A percentile compares a stretch with the other conserved stretches of the same genome.
phyloP scores from a whole-genome alignment of 148 eudicot species.

The Amaranthus palmeri region DNA sequence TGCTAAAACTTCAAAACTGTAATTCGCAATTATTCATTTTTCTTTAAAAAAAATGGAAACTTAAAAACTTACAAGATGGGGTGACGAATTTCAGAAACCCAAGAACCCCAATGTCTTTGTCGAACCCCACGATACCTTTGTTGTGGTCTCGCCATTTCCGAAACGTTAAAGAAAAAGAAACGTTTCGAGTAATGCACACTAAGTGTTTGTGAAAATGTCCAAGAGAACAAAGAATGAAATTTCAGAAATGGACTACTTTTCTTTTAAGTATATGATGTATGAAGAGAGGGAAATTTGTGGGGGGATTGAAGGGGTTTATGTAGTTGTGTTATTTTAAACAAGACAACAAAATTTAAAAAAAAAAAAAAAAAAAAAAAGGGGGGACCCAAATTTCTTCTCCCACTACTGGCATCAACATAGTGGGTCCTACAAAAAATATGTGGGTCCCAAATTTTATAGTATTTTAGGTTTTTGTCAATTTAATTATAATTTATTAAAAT shows the following conservation, averaged over 20 bases:
- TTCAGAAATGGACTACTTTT: neutral
- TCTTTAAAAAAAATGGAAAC: neutral
- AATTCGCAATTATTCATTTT: too few relatives aligned
- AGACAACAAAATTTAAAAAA: conserved; percentile 15
- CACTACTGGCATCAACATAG: conserved; percentile 33
- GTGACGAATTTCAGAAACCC: conserved; percentile 90
- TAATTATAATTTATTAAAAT: neutral
- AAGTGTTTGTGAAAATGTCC: conserved; percentile 23
- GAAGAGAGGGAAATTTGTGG: conserved; percentile 10
- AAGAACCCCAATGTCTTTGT: conserved; percentile 90
- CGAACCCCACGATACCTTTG: conserved; percentile 72
- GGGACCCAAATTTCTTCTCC: conserved; percentile 14
- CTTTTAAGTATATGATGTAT: conserved; percentile 3
- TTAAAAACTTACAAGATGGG: conserved; percentile 54
- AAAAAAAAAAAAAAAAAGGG: neutral
- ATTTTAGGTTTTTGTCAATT: conserved; percentile 2
- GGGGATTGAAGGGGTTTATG: conserved; percentile 29
- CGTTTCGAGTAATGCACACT: neutral
- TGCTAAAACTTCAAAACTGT: too few relatives aligned
- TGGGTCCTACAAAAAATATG: conserved; percentile 18
- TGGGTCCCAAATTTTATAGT: conserved; percentile 1
- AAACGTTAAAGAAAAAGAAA: too few relatives aligned
- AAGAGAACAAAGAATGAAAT: neutral
- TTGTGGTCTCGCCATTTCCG: conserved; percentile 63
- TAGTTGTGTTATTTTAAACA: conserved; percentile 25